Base-by-base conservation (phyloP, 1,139 yeast genomes). In the Nadsonia commutata region DNA sequence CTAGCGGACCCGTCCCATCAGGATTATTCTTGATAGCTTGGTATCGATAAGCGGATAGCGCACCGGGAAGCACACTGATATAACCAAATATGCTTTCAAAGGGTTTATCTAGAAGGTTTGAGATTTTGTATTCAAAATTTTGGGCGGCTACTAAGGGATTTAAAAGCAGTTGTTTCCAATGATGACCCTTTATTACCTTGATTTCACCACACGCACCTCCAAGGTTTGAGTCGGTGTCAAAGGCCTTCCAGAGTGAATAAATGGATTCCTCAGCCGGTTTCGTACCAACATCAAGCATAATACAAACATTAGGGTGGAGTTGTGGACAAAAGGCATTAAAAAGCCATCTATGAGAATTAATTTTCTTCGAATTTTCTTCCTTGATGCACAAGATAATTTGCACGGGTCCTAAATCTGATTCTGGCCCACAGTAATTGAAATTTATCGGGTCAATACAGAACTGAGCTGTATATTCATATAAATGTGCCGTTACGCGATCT, bases 201-300 rank as follows among this genome's bases (percentile, higher is more conserved):
- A 88, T 86, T 62, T 88, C 96, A 48, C 98, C 98, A 19, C 96
- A 95, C 1, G 95, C 97, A 51, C 97, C 98, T 1, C 95, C 98
- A 45, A 88, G 94, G 56, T 88, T 86, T 1, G 95, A 85, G 60
- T 88, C 95, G 56, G 80, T 74, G 62, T 88, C 96, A 60, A 88
- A 88, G 0, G 95, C 94, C 61, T 88, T 88, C 98, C 98, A 88
- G 48, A 88, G 67, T 52, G 86, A 88, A 55, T 88, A 85, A 38
- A 88, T 68, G 0, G 97, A 88, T 47, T 80, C 79, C 44, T 73
- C 74, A 40, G 85, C 86, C 2, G 98, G 96, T 61, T 81, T 81
- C 0, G 98, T 90, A 48, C 98, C 98, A 1, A 94, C 97, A 66
- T 90, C 98, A 42, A 90, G 65, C 42, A 90, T 65, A 3, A 84